These are phyloP conservation scores for Cryptococcus amylolentus DNA, from an alignment of 1,284 basidiomycete species.

Conservation along the genomic window DNA sequence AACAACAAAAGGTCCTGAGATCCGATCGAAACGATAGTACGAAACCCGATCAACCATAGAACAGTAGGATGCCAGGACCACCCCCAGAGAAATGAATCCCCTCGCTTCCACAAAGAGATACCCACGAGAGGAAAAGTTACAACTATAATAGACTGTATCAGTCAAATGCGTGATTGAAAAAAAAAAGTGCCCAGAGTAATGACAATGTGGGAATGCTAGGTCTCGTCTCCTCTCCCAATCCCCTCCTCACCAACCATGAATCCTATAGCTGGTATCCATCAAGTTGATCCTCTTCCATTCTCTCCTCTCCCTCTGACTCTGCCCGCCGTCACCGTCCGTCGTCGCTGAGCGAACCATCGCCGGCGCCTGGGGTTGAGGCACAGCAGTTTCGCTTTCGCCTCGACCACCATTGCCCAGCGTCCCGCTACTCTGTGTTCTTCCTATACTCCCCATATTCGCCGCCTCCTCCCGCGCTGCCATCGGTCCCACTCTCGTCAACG, in stretches of 20 bases:
- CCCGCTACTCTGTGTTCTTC: constrained; percentile 25
- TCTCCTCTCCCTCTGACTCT: constrained; percentile 18
- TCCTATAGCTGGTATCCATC: constrained; percentile 39
- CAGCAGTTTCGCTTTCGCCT: neutral
- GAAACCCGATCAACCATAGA: no score
- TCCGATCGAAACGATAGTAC: no score
- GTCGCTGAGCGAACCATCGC: constrained; percentile 31
- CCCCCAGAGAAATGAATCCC: no score
- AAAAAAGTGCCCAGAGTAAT: no score
- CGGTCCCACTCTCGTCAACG: constrained; percentile 32
- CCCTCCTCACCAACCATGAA: constrained; percentile 40
- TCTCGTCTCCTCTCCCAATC: no score
- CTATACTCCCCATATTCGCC: neutral
- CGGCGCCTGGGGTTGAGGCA: constrained; percentile 14
- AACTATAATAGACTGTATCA: no score
- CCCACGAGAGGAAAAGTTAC: no score
- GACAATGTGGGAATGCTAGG: no score
- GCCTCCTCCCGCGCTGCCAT: neutral
- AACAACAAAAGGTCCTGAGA: no score
- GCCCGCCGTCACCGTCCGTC: constrained; percentile 32
- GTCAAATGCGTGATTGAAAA: no score
- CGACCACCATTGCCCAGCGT: constrained; percentile 10
- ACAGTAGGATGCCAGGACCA: no score
- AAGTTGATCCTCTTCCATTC: constrained; percentile 22
- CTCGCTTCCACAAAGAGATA: no score